Base-by-base conservation (phyloP, 202 grass and related monocot genomes). In the Saccharum hybrid region DNA sequence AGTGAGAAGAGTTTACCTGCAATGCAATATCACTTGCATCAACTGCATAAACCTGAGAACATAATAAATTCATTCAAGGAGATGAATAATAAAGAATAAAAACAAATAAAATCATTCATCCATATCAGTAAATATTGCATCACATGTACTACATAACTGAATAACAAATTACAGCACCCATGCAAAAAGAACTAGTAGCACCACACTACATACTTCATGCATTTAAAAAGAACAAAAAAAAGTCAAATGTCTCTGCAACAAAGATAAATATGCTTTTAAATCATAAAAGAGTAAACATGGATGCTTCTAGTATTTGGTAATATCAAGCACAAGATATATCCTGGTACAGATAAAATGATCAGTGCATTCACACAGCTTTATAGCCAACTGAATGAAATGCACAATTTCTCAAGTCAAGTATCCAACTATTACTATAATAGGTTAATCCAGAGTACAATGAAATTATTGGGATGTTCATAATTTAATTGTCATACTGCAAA, bases 21-120 rank as follows among this genome's bases (percentile, higher is more conserved):
- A 87, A 42, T 40, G 86, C 93, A 92, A 99, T 99, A 52, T 94
- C 91, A 89, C 96, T 99, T 77, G 93, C 96, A 90, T 99, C 96
- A 8, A 99, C 88, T 1, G 96, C 96, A 81, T 99, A 99, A 63
- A 99, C 96, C 96, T 99, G 78, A 84, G 4, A 91, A 66, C 60
- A 90, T 64, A 86, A 69, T 78, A 84, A 87, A 83, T 12, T 65
- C 57, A 65, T 45, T 76, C 52, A 77, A 52, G 41, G 18, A 75
- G 34, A 73, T 30, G 34, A 70, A 57, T 63, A 69, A 83, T 79
- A 63, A 52, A 49, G 43, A 61, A 71, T 65, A 41, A 10, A 80
- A 42, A 34, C 72, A 73, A 30, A 49, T 6, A 33, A 60, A 77
- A 38, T 40, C 8, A 39, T 63, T 64, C 59, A 78, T 83, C 5